phyloP scores from a whole-genome alignment of 169 alveolate genomes.

The Babesia microti region DNA sequence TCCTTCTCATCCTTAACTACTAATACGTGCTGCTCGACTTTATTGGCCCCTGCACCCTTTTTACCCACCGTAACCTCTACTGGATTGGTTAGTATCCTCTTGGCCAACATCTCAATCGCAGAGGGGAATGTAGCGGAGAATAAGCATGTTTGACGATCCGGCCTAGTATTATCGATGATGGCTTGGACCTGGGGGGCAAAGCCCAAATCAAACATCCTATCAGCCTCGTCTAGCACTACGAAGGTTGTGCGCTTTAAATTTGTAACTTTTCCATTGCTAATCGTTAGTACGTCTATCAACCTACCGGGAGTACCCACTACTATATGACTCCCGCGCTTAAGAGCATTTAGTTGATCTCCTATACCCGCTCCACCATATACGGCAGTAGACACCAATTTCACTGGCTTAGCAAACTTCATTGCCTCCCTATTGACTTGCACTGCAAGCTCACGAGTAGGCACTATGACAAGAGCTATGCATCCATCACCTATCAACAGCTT shows the following conservation, averaged over 20 bases:
- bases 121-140: conserved; percentile 98
- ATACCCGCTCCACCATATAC: conserved; percentile 92
- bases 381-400: conserved; percentile 63
- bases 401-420: conserved; percentile 57
- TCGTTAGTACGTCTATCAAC: conserved; percentile 83
- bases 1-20: conserved; percentile 72
- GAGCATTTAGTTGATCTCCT: conserved; percentile 75
- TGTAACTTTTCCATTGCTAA: conserved; percentile 81
- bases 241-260: conserved; percentile 84
- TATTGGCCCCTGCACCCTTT: conserved; percentile 80
- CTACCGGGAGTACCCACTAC: conserved; percentile 96
- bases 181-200: conserved; percentile 92
- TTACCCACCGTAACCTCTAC: conserved; percentile 87
- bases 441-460: conserved; percentile 89
- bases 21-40: conserved; percentile 88
- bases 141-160: conserved; percentile 90
- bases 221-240: conserved; percentile 98
- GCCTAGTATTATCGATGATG: conserved; percentile 78
- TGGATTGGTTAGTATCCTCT: conserved; percentile 86
- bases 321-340: conserved; percentile 89
- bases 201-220: conserved; percentile 93
- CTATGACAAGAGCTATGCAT: conserved; percentile 73
- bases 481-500: conserved; percentile 81
- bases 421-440: conserved; percentile 81
- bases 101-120: conserved; percentile 87